Evolutionary conservation across 1,284 basidiomycete genomes (phyloP), one percentile per base, ranked within the genome.

Genomic region (Cutaneotrichosporon sp.): DNA sequence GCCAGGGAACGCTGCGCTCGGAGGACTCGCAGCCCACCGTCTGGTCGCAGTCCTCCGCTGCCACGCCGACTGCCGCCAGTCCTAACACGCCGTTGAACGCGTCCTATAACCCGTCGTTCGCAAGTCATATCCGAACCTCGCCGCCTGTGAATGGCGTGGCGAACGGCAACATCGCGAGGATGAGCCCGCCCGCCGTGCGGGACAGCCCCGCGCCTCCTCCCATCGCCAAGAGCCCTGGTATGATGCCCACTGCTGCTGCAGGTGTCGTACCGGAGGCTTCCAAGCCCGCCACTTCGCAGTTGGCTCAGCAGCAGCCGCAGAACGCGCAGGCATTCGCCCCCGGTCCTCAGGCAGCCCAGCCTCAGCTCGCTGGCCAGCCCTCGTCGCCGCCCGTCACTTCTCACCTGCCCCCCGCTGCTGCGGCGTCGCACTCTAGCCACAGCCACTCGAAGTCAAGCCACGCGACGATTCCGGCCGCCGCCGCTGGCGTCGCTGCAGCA

Each of bases 1-100:
- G n/a, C 20, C 51, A 36, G 34, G 22, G 20, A 4, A 53, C 51
- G 7, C 14, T 53, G 13, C 51, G 34, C 51, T 53, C 51, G 1
- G 34, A 34, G 22, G 51, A 50, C 29, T 47, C 55, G 33, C 55
- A 50, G 46, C 33, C 46, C 20, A 49, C 55, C 4, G 22, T n/a
- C 4, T 57, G 55, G 55, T 57, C 55, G 9, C 55, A 57, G 55
- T 20, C 29, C 10, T 47, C 55, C 11, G 54, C 34, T n/a, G 22
- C 9, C 22, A 49, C 55, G n/a, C 45, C 54, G 9, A 16, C 13
- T n/a, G 31, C 31, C 11, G 22, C 14, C 22, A 46, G 22, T 11
- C 45, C 45, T 5, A 51, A 22, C 9, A 33, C 50, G 9, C 9
- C 50, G n/a, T 3, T 34, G 10, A 29, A 34, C 29, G 14, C 45